Percentiles rank a stretch among this genome's conserved stretches.
phyloP scores from a whole-genome alignment of 1,284 basidiomycete species.

The Clitocybe nebularis region DNA sequence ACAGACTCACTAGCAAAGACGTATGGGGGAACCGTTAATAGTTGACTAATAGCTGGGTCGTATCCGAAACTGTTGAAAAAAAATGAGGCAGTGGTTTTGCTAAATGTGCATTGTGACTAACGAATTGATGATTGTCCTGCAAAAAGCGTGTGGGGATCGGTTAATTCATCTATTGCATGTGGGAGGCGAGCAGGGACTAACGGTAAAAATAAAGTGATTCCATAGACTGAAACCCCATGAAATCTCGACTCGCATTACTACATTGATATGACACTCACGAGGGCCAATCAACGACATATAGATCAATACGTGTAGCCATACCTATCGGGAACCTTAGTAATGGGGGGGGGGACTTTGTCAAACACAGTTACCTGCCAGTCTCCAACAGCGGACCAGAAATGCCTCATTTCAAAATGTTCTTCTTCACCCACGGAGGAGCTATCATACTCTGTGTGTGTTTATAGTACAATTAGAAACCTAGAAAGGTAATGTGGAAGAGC shows the following conservation, averaged over 20 bases:
- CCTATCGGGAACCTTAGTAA: constrained; percentile 20
- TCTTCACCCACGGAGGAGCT: constrained; percentile 65
- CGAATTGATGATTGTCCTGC: constrained; percentile 62
- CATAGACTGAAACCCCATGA: constrained; percentile 38
- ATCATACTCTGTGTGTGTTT: constrained; percentile 53
- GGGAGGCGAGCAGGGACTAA: constrained; percentile 28
- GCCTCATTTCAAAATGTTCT: constrained; percentile 50
- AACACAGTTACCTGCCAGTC: constrained; percentile 59
- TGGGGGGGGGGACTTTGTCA: no score
- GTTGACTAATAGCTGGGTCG: constrained; percentile 52
- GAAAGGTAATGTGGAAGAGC: neutral
- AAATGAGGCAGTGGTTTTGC: neutral
- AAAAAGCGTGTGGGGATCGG: neutral
- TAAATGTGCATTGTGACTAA: constrained; percentile 27
- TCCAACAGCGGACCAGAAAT: constrained; percentile 48
- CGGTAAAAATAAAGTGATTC: constrained; percentile 66
- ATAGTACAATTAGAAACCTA: neutral
- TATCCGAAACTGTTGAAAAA: constrained; percentile 47
- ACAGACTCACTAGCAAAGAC: constrained; percentile 51
- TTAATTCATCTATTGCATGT: neutral
- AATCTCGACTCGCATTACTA: no score
- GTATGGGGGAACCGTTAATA: constrained; percentile 71
- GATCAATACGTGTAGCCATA: constrained; percentile 55
- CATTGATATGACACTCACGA: constrained; percentile 50
- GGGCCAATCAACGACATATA: constrained; percentile 59